These are phyloP conservation scores for Tetraselmis chui DNA, from an alignment of 139 green algal species.

Conservation along the genomic window DNA sequence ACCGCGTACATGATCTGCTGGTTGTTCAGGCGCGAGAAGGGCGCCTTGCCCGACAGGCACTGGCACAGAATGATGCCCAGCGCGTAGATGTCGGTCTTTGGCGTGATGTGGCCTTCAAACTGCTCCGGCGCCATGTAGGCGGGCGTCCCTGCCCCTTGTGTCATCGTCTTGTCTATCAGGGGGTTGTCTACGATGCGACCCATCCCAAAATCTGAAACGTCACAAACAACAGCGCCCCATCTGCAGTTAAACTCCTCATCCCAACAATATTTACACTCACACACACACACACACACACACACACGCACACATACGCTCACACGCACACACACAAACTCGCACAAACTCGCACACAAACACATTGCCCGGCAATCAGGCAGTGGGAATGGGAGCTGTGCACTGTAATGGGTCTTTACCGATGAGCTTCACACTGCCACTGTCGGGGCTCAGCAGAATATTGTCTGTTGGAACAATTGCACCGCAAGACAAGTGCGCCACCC, in stretches of 20 bases:
- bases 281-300: no score
- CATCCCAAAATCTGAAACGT: constrained; percentile 2
- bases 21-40: background rate
- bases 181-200: background rate
- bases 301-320: no score
- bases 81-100: constrained; percentile 4
- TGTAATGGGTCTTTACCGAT: background rate
- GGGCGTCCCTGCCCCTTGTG: background rate
- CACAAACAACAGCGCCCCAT: no score
- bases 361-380: background rate
- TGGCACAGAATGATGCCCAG: constrained; percentile 1
- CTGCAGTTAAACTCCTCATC: no score
- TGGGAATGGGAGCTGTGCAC: background rate
- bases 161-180: background rate
- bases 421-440: background rate
- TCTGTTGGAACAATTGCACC: background rate
- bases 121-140: constrained; percentile 5
- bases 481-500: no score
- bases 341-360: no score
- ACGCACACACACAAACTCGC: no score
- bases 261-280: no score
- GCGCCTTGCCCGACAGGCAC: background rate
- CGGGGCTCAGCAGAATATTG: background rate
- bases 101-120: constrained; percentile 1
- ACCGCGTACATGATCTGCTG: background rate